Percentiles rank a stretch among this genome's conserved stretches.
Conservation (phyloP, 345 rosid genomes). For the Salix koriyanagi region DNA sequence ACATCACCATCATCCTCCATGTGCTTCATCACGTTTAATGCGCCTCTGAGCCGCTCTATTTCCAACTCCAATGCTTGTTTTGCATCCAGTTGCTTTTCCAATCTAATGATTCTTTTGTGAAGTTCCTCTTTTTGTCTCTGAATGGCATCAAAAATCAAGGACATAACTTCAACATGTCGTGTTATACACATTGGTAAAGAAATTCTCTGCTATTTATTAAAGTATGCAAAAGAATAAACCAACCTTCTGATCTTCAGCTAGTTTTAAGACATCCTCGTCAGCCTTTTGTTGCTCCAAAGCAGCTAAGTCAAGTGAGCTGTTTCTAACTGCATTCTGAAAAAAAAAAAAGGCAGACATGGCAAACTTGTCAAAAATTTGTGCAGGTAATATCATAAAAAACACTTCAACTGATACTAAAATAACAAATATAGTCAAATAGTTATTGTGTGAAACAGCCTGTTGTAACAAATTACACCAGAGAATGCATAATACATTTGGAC, state of each 20-base stretch:
- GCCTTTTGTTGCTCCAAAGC: constrained; percentile 73
- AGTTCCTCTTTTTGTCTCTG: constrained; percentile 78
- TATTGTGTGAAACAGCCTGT: neutral
- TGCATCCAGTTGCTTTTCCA: constrained; percentile 74
- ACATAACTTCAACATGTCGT: constrained; percentile 1
- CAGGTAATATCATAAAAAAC: neutral
- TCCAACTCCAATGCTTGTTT: constrained; percentile 84
- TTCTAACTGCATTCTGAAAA: constrained; percentile 53
- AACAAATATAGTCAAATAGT: neutral
- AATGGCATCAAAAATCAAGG: constrained; percentile 15
- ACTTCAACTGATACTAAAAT: neutral
- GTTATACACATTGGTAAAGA: constrained; percentile 8
- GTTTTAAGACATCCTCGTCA: constrained; percentile 62
- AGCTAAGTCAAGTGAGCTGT: constrained; percentile 63
- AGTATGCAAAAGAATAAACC: constrained; percentile 19
- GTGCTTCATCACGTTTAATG: constrained; percentile 63
- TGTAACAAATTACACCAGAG: neutral
- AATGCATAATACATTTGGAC: neutral
- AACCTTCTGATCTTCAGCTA: constrained; percentile 95
- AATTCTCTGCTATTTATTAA: neutral
- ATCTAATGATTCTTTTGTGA: constrained; percentile 54
- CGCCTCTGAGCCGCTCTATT: constrained; percentile 62
- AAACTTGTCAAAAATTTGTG: neutral
- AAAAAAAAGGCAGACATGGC: constrained; percentile 3
- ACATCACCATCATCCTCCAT: constrained; percentile 63